A percentile compares a stretch with the other conserved stretches of the same genome.
These are phyloP conservation scores for Leishmania amazonensis DNA, from an alignment of 208 protist species.

Conservation along the genomic window DNA sequence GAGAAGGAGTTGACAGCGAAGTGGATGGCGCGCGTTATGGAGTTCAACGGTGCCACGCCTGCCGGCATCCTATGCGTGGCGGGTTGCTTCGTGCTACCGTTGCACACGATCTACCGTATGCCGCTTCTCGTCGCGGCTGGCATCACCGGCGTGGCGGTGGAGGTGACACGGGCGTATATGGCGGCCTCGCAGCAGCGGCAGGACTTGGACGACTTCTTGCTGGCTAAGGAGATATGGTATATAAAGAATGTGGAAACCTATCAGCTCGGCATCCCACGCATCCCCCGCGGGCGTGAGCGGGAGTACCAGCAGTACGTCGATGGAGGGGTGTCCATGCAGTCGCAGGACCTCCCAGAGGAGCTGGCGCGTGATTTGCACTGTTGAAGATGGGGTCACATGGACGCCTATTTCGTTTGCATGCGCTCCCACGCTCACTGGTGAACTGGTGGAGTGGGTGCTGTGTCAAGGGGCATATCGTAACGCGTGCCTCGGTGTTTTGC, in stretches of 20 bases:
- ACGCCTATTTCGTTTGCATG: not conserved
- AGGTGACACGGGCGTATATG: constrained; percentile 81
- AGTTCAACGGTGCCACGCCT: constrained; percentile 81
- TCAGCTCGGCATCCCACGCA: constrained; percentile 79
- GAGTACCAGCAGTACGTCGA: constrained; percentile 78
- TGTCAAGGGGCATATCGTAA: not conserved
- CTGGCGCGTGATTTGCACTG: constrained; percentile 47
- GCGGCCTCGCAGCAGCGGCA: constrained; percentile 74
- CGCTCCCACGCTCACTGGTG: not conserved
- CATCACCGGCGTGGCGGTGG: constrained; percentile 68
- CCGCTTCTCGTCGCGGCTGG: constrained; percentile 69
- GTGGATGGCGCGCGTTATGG: constrained; percentile 86
- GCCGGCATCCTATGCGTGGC: constrained; percentile 65
- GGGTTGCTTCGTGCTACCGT: constrained; percentile 72
- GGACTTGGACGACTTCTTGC: constrained; percentile 87
- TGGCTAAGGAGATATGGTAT: constrained; percentile 91
- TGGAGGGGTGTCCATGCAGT: constrained; percentile 17
- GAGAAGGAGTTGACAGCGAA: constrained; percentile 83
- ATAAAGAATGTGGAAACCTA: constrained; percentile 92
- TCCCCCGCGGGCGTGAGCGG: constrained; percentile 68
- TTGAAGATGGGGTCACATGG: not conserved
- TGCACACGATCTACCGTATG: constrained; percentile 84
- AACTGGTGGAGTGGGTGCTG: not conserved
- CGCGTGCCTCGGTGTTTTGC: not conserved
- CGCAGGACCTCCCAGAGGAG: constrained; percentile 52